Base-by-base conservation (phyloP, 148 eudicot genomes). In the Agrostemma githago region DNA sequence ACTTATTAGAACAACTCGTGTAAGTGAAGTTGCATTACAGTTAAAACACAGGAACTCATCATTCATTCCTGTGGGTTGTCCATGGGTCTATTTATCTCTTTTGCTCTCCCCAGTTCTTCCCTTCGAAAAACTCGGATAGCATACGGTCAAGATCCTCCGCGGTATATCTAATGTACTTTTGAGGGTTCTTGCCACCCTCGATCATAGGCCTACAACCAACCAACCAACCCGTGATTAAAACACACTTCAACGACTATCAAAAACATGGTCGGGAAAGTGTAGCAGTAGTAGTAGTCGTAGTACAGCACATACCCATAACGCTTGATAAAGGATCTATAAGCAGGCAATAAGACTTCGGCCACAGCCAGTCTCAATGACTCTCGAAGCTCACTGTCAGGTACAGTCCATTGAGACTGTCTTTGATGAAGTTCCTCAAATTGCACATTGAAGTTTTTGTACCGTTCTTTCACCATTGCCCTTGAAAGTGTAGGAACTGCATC, bases 321-420 rank as follows among this genome's bases (percentile, higher is more conserved):
- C 70, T 73, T 88, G 19, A 76, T 19, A 72, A 88, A 94, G 65
- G 92, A 87, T 70, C 98, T 82, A 60, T 87, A 94, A 19, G 97
- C 98, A 71, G 97, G 98, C 83, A 94, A 81, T 20, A 94, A 87
- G 75, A 94, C 92, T 85, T 94, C 98, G 15, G 98, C 97, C 7
- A 94, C 96, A 37, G 97, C 93, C 48, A 91, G 83, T 82, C 96
- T 87, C 70, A 94, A 71, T n/a, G 98, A 91, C 84, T 94, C 97
- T 0, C 93, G 92, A 44, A 94, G 70, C 83, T 94, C 98, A 75
- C 93, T 88, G 76, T 91, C 98, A 10, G 97, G 98, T 58, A 94
- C 97, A 53, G 93, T 87, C 97, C 97, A 91, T 76, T 89, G 98
- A 63, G 97, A 91, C 73, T 94, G 97, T 81, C 95, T 77, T 76